Conservation (phyloP, 2,329 filamentous ascomycete genomes). For the Colletotrichum chlorophyti region DNA sequence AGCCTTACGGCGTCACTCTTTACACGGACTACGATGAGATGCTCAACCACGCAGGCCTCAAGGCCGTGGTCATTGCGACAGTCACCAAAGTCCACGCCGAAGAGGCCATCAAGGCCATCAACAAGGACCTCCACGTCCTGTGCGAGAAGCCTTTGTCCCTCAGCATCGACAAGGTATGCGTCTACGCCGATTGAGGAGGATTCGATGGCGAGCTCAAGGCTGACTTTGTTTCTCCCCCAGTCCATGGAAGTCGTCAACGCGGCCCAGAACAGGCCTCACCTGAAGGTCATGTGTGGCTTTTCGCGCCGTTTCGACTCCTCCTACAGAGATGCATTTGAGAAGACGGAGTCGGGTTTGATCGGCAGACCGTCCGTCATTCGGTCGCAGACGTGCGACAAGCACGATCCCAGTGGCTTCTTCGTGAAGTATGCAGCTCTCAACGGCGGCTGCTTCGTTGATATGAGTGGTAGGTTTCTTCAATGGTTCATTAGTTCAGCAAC, state of each 20-base stretch:
- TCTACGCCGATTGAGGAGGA: too few relatives aligned
- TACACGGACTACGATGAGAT: constrained; percentile 55
- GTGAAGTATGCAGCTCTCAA: constrained; percentile 70
- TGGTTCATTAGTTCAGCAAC: too few relatives aligned
- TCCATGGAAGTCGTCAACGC: constrained; percentile 59
- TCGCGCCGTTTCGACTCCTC: constrained; percentile 64
- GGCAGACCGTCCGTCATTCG: constrained; percentile 67
- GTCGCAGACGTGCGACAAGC: constrained; percentile 72
- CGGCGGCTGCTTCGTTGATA: constrained; percentile 74
- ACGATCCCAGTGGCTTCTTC: constrained; percentile 71
- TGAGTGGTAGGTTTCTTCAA: constrained; percentile 10
- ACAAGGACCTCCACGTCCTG: constrained; percentile 60
- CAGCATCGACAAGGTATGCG: constrained; percentile 64
- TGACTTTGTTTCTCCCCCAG: constrained; percentile 56
- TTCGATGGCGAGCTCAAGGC: too few relatives aligned
- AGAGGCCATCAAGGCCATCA: constrained; percentile 62
- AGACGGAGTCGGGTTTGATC: constrained; percentile 60
- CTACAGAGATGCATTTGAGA: constrained; percentile 65
- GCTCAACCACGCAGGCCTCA: constrained; percentile 44
- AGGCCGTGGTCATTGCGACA: constrained; percentile 50
- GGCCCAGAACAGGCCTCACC: constrained; percentile 59
- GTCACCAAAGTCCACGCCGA: constrained; percentile 62
- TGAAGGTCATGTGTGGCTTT: constrained; percentile 64
- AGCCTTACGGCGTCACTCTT: constrained; percentile 48
- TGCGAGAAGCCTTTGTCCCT: constrained; percentile 68